A percentile compares a stretch with the other conserved stretches of the same genome.
phyloP scores from a whole-genome alignment of 345 rosid genomes.

The Odontarrhena argentea region DNA sequence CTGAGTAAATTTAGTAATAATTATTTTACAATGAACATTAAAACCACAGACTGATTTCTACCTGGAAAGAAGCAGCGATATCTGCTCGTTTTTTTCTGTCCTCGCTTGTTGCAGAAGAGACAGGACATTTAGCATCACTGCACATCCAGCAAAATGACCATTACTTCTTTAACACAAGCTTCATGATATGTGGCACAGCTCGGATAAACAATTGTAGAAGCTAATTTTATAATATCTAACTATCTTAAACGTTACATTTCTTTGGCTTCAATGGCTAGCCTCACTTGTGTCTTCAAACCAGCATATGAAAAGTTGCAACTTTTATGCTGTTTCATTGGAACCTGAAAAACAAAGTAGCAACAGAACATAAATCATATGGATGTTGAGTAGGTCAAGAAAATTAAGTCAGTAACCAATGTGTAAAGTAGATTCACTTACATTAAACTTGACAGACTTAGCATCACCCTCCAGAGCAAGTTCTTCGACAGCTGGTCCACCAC shows the following conservation, averaged over 20 bases:
- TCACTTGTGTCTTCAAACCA: conserved; percentile 96
- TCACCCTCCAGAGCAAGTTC: conserved; percentile 90
- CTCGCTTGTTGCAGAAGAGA: conserved; percentile 64
- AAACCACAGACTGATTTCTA: conserved; percentile 25
- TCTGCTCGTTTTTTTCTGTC: conserved; percentile 87
- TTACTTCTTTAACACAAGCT: not conserved
- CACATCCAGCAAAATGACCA: conserved; percentile 32
- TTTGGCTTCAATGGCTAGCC: conserved; percentile 83
- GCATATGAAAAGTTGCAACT: conserved; percentile 95
- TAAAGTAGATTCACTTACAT: conserved; percentile 48
- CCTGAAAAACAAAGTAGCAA: conserved; percentile 45
- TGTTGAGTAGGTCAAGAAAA: not conserved
- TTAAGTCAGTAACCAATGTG: not conserved
- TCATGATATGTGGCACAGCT: conserved; percentile 4
- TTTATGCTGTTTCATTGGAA: conserved; percentile 87
- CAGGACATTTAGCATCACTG: conserved; percentile 68
- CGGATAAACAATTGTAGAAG: conserved; percentile 26
- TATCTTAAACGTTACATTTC: conserved; percentile 56
- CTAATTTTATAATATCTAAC: not conserved
- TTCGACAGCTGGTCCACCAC: conserved; percentile 97
- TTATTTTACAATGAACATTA: conserved; percentile 6
- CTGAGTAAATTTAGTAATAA: not conserved
- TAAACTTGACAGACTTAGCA: conserved; percentile 69
- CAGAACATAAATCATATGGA: conserved; percentile 5
- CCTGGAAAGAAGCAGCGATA: conserved; percentile 98